These are phyloP conservation scores for Rhodotorula sp. DNA, from an alignment of 1,284 basidiomycete genomes.

Conservation along the genomic window DNA sequence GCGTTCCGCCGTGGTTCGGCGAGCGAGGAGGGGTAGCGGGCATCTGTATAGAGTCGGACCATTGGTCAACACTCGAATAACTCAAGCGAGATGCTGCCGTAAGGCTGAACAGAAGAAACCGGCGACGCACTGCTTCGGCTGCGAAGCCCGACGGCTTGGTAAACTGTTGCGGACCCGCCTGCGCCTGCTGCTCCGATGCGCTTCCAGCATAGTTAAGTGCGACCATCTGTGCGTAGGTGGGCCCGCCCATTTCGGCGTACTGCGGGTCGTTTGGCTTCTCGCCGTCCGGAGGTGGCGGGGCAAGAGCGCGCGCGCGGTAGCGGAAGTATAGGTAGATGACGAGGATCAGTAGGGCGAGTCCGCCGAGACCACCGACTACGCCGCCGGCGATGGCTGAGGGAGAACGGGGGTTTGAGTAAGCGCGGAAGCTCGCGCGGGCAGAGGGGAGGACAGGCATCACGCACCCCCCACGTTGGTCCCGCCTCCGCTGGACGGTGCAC, in stretches of 20 bases:
- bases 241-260: neutral
- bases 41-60: no score
- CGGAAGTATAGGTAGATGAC: constrained; percentile 6
- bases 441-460: neutral
- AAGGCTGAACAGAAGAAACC: no score
- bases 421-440: no score
- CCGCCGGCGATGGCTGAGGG: constrained; percentile 17
- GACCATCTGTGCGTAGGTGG: constrained; percentile 17
- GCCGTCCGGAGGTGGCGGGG: neutral
- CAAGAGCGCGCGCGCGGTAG: neutral
- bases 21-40: neutral
- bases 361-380: constrained; percentile 13
- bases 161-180: neutral
- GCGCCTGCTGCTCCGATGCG: neutral
- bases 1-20: neutral
- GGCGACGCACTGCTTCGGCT: neutral
- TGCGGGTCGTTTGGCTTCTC: neutral
- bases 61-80: neutral
- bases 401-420: neutral
- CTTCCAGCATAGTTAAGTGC: constrained; percentile 3
- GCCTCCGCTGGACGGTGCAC: neutral
- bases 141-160: neutral
- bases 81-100: no score
- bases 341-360: constrained; percentile 2
- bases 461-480: neutral